phyloP scores from a whole-genome alignment of 495 filamentous ascomycete genomes.

The Lepidopterella palustris region DNA sequence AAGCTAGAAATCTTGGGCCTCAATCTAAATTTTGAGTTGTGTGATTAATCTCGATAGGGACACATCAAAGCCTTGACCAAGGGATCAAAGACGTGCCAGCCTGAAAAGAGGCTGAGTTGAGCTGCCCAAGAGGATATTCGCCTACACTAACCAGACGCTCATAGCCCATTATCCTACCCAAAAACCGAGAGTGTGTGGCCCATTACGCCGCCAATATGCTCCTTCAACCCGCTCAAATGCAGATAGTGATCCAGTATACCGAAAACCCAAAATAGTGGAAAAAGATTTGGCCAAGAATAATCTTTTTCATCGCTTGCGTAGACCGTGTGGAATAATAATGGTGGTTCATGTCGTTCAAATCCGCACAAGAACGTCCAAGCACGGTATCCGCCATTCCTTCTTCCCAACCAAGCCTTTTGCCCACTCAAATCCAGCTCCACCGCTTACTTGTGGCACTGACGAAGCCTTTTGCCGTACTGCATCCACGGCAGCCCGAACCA shows the following conservation, averaged over 20 bases:
- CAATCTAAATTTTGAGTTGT: too few relatives aligned
- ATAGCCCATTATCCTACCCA: background rate
- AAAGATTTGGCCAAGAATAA: background rate
- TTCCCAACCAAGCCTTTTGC: slow-evolving; percentile 30
- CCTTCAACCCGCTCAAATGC: background rate
- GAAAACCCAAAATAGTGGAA: background rate
- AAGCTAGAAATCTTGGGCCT: too few relatives aligned
- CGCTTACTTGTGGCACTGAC: background rate
- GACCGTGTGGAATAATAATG: too few relatives aligned
- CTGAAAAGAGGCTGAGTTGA: too few relatives aligned
- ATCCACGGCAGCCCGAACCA: slow-evolving; percentile 31
- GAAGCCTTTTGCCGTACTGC: slow-evolving; percentile 19
- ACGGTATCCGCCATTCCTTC: slow-evolving; percentile 37
- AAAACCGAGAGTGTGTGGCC: background rate
- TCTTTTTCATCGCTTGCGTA: too few relatives aligned
- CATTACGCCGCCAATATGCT: background rate
- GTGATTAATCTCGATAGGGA: too few relatives aligned
- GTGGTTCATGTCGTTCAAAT: slow-evolving; percentile 26
- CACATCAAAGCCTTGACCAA: too few relatives aligned
- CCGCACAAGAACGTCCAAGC: slow-evolving; percentile 36
- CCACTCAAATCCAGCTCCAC: slow-evolving; percentile 23
- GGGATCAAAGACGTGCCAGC: too few relatives aligned
- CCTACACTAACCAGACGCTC: too few relatives aligned
- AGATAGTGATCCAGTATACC: background rate
- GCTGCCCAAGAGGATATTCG: too few relatives aligned